Evolutionary conservation across 2,329 filamentous ascomycete genomes (phyloP), one percentile per base, ranked within the genome.

Genomic region (Rhynchosporium secalis): DNA sequence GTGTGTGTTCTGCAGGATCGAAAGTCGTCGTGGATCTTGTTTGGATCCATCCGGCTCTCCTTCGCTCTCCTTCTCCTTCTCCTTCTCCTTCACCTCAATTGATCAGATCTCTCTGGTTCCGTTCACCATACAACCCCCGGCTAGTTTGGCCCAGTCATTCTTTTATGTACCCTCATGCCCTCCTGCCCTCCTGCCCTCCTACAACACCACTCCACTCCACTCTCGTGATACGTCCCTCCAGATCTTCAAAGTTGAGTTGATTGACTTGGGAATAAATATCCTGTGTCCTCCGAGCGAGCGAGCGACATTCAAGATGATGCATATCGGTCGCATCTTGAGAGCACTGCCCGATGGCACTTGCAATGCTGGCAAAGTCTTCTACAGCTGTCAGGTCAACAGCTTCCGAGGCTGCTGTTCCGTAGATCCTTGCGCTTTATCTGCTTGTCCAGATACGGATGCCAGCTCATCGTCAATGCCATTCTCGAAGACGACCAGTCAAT

Each of bases 381-480:
- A 78, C 65, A 56, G 63, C 29, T 83, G 80, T 65, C 62, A 54
- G 13, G 46, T 57, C 54, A 77, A 72, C 66, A 64, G 66, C 38
- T 81, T 78, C 65, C 61, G 56, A 2, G 81, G 79, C 20, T 84
- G 82, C 67, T 84, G 81, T 69, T 69, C 72, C 13, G 69, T 75
- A 13, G 70, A 81, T 63, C 76, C 80, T 15, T 84, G 82, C 68
- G 60, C 64, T 3, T 56, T 71, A 54, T 49, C 60, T 2, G 65
- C 61, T 6, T 80, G 78, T 61, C 75, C 75, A 9, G 66, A 64
- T 59, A 4, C 49, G 9, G 40, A 52, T 62, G 41, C 36, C 40
- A 56, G 10, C 26, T 58, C 60, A 31, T 57, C 65, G 56, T 56
- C 58, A 46, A 47, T 56, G 4, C 15, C 38, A 20, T n/a, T 33